Evolutionary conservation across 768 basidiomycete species (phyloP).

Genomic region (Psilocybe tampanensis): DNA sequence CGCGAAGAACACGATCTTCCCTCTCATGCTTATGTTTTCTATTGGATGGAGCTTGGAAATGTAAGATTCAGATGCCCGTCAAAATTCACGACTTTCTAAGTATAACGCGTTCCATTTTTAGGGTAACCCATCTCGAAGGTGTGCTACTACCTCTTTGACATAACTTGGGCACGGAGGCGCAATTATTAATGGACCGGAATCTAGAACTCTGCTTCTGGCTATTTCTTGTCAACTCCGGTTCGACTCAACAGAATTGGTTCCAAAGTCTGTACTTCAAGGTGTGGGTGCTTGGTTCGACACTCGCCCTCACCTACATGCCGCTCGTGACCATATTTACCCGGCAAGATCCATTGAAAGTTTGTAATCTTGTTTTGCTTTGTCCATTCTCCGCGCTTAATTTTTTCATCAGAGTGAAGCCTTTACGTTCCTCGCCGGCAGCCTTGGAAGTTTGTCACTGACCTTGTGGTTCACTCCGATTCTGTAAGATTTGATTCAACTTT

Average conservation of each 20-base stretch:
- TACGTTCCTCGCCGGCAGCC: conserved; percentile 67
- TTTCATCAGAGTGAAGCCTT: conserved; percentile 63
- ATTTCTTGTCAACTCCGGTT: conserved; percentile 71
- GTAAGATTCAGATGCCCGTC: conserved; percentile 40
- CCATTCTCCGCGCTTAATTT: conserved; percentile 6
- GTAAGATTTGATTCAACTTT: conserved; percentile 34
- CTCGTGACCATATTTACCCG: conserved; percentile 68
- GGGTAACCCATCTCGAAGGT: conserved; percentile 85
- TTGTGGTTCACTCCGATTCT: conserved; percentile 75
- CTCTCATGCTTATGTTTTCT: conserved; percentile 64
- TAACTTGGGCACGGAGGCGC: neutral
- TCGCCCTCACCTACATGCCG: conserved; percentile 70
- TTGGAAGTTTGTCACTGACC: conserved; percentile 71
- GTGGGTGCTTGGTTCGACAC: conserved; percentile 67
- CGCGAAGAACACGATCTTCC: conserved; percentile 56
- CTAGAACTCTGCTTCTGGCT: conserved; percentile 88
- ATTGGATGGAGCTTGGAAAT: conserved; percentile 76
- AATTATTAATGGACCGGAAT: conserved; percentile 6
- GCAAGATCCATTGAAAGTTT: conserved; percentile 57
- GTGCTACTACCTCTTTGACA: conserved; percentile 1
- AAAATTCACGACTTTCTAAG: neutral
- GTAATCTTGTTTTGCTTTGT: conserved; percentile 15
- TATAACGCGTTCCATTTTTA: conserved; percentile 24
- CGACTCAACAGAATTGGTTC: conserved; percentile 77
- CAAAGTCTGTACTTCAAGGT: conserved; percentile 70